Evolutionary conservation across 208 protist species (phyloP).

Genomic region (Leptomonas pyrrhocoris): DNA sequence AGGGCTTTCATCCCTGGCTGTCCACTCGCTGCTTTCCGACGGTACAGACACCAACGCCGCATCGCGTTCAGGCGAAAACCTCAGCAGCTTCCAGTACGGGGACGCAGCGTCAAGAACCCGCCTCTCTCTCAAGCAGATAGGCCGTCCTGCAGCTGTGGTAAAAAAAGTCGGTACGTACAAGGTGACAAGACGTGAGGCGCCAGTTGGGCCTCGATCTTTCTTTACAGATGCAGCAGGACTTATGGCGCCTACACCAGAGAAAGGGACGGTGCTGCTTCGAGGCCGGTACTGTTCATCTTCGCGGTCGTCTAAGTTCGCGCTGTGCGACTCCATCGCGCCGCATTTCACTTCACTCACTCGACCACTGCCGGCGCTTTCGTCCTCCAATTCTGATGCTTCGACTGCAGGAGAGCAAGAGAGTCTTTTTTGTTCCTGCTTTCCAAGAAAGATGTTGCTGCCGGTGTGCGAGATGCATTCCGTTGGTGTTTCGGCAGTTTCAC

Average conservation of each 20-base stretch:
- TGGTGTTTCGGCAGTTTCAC: neutral
- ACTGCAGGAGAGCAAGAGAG: neutral
- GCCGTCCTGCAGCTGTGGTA: conserved; percentile 55
- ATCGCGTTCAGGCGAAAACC: conserved; percentile 22
- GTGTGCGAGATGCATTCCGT: neutral
- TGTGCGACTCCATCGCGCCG: no score
- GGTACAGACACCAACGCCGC: neutral
- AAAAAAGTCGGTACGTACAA: conserved; percentile 63
- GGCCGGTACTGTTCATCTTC: no score
- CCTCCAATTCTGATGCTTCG: neutral
- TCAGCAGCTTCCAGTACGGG: conserved; percentile 52
- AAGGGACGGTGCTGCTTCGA: no score
- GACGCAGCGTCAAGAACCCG: conserved; percentile 36
- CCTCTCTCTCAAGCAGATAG: conserved; percentile 60
- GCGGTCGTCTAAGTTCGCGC: no score
- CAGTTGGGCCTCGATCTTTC: no score
- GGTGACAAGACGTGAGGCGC: neutral
- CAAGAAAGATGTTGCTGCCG: neutral
- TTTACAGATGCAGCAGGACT: neutral
- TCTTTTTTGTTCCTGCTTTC: neutral
- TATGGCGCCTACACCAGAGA: no score
- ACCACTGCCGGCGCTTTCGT: neutral
- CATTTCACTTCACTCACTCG: no score
- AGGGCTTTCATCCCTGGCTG: neutral
- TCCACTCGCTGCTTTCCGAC: neutral